phyloP scores from a whole-genome alignment of 352 stramenopile genomes.

The Phytophthora syringae region DNA sequence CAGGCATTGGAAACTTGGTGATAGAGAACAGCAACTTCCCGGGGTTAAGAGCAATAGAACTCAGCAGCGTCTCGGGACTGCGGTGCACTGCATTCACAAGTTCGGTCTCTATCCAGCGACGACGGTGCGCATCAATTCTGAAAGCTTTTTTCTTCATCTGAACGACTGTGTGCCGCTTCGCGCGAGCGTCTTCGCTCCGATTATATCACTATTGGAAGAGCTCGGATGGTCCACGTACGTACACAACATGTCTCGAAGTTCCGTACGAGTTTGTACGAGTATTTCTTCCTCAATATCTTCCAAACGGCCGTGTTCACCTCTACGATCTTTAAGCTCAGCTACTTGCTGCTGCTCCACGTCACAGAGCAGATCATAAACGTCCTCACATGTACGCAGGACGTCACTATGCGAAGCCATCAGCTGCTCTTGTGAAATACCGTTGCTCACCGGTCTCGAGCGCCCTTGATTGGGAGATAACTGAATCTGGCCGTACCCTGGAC shows the following conservation, averaged over 20 bases:
- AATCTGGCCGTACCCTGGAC: constrained; percentile 21
- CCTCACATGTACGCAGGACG: constrained; percentile 51
- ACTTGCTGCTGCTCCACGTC: constrained; percentile 39
- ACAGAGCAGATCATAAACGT: constrained; percentile 70
- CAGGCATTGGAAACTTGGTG: constrained; percentile 62
- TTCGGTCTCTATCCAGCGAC: constrained; percentile 63
- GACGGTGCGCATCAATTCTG: constrained; percentile 51
- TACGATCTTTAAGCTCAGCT: constrained; percentile 2
- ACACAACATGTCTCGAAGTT: constrained; percentile 50
- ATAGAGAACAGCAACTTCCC: constrained; percentile 78
- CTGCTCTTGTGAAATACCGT: constrained; percentile 32
- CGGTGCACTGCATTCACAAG: constrained; percentile 67
- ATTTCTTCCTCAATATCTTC: constrained; percentile 23
- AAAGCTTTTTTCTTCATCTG: constrained; percentile 35
- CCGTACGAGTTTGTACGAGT: constrained; percentile 25
- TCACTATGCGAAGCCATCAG: constrained; percentile 33
- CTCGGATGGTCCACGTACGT: constrained; percentile 44
- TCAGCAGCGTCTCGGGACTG: constrained; percentile 71
- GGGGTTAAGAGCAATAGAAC: constrained; percentile 61
- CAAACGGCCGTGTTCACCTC: background rate
- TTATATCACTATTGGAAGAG: constrained; percentile 56
- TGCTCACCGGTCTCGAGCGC: constrained; percentile 19
- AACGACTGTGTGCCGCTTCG: constrained; percentile 22
- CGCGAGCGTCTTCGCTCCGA: constrained; percentile 35
- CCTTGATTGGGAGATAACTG: constrained; percentile 21